Base-by-base conservation (phyloP, 2,329 filamentous ascomycete genomes). In the Colletotrichum graminicola region DNA sequence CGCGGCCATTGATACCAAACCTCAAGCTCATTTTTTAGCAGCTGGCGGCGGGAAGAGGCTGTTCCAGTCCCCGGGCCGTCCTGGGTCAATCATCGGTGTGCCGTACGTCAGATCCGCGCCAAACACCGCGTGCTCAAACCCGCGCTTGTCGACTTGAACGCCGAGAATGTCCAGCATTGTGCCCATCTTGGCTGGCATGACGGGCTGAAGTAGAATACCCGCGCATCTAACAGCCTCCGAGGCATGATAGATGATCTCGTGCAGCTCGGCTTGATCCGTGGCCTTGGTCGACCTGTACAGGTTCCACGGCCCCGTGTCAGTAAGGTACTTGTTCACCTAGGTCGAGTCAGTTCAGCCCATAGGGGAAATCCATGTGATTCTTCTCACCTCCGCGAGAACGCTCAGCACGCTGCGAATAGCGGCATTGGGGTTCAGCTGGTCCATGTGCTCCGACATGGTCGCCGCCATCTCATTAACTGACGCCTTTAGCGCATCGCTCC, bases 151-250 rank as follows among this genome's bases (percentile, higher is more conserved):
- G 11, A 84, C 79, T 3, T 84, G 82, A 5, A 99, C 94, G 1
- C 93, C 92, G 11, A 99, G 84, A 76, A 92, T 88, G 78, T 97
- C 92, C 0, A 99, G 87, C 41, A 98, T 81, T 74, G 89, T 83
- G 14, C 82, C 81, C 57, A 94, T 88, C 80, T 97, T 97, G 51
- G 84, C 85, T 0, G 96, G 96, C 88, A 99, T 97, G 77, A 95
- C 93, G 1, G 96, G 94, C 80, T 97, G 95, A 55, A 99, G 84
- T 57, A 98, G 84, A 75, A 99, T 97, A 18, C 91, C 94, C 0
- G 87, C 85, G 32, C 98, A 89, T 47, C 96, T 92, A 57, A 98
- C 79, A 5, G 92, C 88, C 81, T 99, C 96, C 11, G 91, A 88
- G 54, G 87, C 85, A 54, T 92, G 86, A 79, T 89, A 98, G 36